Evolutionary conservation across 1,284 basidiomycete genomes (phyloP).

Genomic region (Inonotus obliquus): DNA sequence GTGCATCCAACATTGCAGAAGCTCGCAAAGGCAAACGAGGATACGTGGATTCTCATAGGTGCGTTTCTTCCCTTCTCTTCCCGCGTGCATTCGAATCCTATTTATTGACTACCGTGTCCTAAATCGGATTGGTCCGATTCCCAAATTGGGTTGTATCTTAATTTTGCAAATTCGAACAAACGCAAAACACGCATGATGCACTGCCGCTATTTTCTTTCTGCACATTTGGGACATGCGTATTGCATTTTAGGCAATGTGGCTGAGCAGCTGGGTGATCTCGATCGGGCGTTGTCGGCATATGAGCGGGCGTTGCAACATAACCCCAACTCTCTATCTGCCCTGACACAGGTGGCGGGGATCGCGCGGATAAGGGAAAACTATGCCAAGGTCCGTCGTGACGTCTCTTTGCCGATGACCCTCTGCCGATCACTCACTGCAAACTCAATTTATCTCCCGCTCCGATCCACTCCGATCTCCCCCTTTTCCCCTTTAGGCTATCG

Average conservation of each 20-base stretch:
- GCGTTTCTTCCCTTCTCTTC: conserved; percentile 25
- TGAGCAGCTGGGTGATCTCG: conserved; percentile 87
- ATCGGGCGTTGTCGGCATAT: conserved; percentile 85
- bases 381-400: conserved; percentile 57
- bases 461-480: conserved; percentile 7
- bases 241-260: conserved; percentile 68
- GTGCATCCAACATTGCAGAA: conserved; percentile 54
- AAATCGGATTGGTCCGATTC: not conserved
- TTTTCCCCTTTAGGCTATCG: conserved; percentile 68
- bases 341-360: conserved; percentile 89
- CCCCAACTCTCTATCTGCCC: conserved; percentile 78
- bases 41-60: conserved; percentile 93
- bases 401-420: conserved; percentile 23
- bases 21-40: conserved; percentile 80
- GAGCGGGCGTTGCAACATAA: conserved; percentile 92
- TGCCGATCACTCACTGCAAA: conserved; percentile 13
- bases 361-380: conserved; percentile 87
- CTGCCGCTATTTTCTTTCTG: too few species aligned
- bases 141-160: not conserved
- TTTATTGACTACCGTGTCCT: not conserved
- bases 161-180: too few species aligned
- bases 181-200: too few species aligned
- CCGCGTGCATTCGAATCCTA: not conserved
- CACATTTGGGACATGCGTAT: too few species aligned
- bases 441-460: conserved; percentile 8